Base-by-base conservation (phyloP, 306 rosid species). In the Trifolium subterraneum region DNA sequence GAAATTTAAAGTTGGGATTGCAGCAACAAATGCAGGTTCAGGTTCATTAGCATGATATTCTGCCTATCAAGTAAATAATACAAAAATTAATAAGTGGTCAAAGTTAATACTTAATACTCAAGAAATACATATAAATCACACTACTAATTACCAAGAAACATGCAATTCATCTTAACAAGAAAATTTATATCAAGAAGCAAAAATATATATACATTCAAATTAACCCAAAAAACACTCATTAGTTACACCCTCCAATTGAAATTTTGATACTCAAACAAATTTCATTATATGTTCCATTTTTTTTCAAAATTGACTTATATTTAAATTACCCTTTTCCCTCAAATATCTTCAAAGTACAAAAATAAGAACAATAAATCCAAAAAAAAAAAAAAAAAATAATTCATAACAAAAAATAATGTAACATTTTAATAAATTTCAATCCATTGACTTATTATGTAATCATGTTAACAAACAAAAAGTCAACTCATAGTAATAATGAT, bases 1-100 rank as follows among this genome's bases (percentile, higher is more conserved):
- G 82, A 84, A 94, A 72, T 86, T 90, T 89, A 87, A 86, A 63
- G 97, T 88, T 12, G 98, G 97, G 52, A 94, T 94, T 50, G 97
- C 96, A 64, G 96, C 84, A 73, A 91, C 88, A 78, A 91, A 71
- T 86, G 86, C 84, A 27, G 90, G 95, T 80, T 77, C 98, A 12
- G 89, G 84, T 39, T 82, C 88, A 59, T 81, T 82, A 44, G 27
- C 80, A 54, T 47, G 83, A 81, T 71, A 81, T 78, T 88, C 93
- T 86, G 93, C 82, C 98, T 94, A 87, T 79, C 87, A 86, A n/a
- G 48, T 60, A 82, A 87, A 79, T 83, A 87, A 70, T 27, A 68
- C 22, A 54, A 78, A 82, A 71, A 64, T 85, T 79, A 52, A 8
- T 18, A 19, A 52, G 35, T 64, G 11, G 22, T 8, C n/a, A 25